These are phyloP conservation scores for Bondarzewia mesenterica DNA, from an alignment of 1,284 basidiomycete species.

Conservation along the genomic window DNA sequence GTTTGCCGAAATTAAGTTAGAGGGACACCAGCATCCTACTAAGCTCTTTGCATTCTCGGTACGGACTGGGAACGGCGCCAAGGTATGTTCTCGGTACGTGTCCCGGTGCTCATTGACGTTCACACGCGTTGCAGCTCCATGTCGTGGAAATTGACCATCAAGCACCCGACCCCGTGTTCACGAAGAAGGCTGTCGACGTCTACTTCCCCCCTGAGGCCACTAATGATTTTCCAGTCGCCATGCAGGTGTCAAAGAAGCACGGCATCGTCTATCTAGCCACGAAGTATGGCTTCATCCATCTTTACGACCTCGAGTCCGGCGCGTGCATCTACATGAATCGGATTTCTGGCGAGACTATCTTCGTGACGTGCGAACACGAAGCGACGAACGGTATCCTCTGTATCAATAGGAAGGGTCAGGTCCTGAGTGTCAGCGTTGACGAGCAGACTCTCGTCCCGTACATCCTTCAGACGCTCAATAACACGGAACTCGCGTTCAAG, in stretches of 20 bases:
- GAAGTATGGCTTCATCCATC: constrained; percentile 99
- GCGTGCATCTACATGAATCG: constrained; percentile 99
- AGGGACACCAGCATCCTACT: constrained; percentile 75
- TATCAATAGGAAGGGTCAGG: constrained; percentile 99
- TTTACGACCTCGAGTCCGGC: constrained; percentile 98
- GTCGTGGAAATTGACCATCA: constrained; percentile 98
- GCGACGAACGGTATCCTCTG: constrained; percentile 94
- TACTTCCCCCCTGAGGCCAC: constrained; percentile 99
- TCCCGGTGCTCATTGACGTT: not conserved
- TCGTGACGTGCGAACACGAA: constrained; percentile 97
- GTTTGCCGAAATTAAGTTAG: constrained; percentile 88
- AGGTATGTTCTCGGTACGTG: constrained; percentile 47
- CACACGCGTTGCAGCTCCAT: constrained; percentile 62
- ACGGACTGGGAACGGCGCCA: constrained; percentile 92
- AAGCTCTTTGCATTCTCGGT: constrained; percentile 97
- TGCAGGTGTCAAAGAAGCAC: constrained; percentile 97
- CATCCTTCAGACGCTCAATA: constrained; percentile 90
- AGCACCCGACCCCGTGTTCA: constrained; percentile 91
- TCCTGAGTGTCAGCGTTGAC: constrained; percentile 94
- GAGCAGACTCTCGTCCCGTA: constrained; percentile 96
- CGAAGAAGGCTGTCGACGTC: constrained; percentile 98
- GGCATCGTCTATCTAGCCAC: constrained; percentile 98
- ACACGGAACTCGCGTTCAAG: constrained; percentile 97
- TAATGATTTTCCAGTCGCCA: constrained; percentile 99
- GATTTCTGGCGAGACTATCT: constrained; percentile 99